Evolutionary conservation across 345 rosid species (phyloP), one percentile per base, ranked within the genome.

Genomic region (Boechera retrofracta): DNA sequence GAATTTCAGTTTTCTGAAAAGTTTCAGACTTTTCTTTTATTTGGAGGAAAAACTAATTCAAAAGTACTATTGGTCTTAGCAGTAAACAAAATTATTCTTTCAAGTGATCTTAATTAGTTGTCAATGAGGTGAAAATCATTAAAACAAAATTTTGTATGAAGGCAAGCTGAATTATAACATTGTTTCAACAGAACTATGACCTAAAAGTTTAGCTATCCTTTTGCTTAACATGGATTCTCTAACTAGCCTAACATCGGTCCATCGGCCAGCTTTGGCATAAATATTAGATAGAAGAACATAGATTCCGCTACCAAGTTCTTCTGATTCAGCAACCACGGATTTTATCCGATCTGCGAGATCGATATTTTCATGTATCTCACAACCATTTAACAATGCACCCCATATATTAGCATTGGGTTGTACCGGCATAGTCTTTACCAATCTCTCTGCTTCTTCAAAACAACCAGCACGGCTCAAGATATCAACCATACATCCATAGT

Each of bases 361-460:
- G 1, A 82, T 63, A 71, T 87, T 64, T 26, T 84, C 87, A 64
- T 87, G 83, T 41, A 83, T 81, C 59, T 84, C 84, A 31, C 89
- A 87, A 11, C 87, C 87, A 60, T 85, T 85, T 7, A 87, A 77
- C 73, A 87, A 85, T 21, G 91, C 87, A 42, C 87, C 78, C 85
- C 87, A 86, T 54, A 87, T 59, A 59, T 81, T 69, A 55, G 65
- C 84, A 75, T 73, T 88, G 0, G 86, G 72, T 24, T 67, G 77
- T 39, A 81, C 24, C 4, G 83, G 86, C 87, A 86, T 87, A 41
- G 74, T 61, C 57, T 59, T 67, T 1, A 79, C 61, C 53, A 87
- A 75, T 67, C 76, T 77, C 81, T 82, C 85, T 32, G 89, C 89
- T 64, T 83, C 86, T 54, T 77, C 74, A 31, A 80, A 72, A 66